Conservation (phyloP, 2,329 filamentous ascomycete genomes). For the Alternaria postmessia region DNA sequence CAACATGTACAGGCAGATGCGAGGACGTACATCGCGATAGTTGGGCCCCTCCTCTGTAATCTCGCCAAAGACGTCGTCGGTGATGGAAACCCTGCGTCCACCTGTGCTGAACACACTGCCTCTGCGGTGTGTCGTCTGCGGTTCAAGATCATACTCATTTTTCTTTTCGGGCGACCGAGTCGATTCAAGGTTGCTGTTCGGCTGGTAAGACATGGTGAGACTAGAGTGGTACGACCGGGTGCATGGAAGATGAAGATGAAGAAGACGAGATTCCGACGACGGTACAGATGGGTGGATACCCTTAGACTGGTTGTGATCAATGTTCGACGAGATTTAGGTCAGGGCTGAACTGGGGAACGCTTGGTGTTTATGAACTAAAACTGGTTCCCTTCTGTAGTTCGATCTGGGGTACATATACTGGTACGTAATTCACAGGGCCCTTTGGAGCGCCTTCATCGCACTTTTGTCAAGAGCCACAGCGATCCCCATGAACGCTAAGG, state of each 20-base stretch:
- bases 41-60: background rate
- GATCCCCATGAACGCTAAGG: background rate
- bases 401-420: background rate
- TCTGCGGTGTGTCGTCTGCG: background rate
- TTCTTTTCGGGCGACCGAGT: background rate
- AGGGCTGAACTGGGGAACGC: background rate
- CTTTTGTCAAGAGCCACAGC: background rate
- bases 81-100: background rate
- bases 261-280: background rate
- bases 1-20: background rate
- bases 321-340: accelerated
- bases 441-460: background rate
- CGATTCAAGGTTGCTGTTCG: background rate
- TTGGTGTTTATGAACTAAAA: background rate
- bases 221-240: background rate
- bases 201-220: background rate
- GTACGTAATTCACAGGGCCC: background rate
- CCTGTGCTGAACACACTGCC: background rate
- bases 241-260: background rate
- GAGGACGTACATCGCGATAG: background rate
- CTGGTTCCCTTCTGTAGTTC: background rate
- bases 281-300: no score
- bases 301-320: background rate
- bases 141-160: background rate
- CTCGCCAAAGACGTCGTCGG: background rate